Base-by-base conservation (phyloP, 805 yeast genomes). In the Metschnikowia koreensis region DNA sequence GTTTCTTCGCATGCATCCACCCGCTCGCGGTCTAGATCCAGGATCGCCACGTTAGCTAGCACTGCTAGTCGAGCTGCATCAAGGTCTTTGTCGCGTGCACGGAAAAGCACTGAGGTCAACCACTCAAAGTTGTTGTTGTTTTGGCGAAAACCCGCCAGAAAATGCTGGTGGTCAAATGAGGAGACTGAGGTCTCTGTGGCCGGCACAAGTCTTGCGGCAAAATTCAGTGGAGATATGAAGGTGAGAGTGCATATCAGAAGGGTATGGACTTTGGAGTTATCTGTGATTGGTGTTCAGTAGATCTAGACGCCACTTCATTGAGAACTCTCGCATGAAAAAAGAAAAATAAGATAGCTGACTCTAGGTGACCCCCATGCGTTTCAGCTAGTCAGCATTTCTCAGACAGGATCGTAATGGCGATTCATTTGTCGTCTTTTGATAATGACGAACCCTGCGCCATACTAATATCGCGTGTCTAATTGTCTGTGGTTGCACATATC, bases 91-190 rank as follows among this genome's bases (percentile, higher is more conserved):
- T 81, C 86, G 6, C 73, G 81, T 53, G 75, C 82, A 11, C 62
- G 55, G 58, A 70, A 58, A 61, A 68, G 52, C 65, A 70, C 54
- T 57, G 82, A 76, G 64, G 68, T 59, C 26, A 73, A 66, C 58
- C 74, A 71, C 43, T 70, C 74, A 5, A 94, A 94, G 67, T 77
- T 94, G 47, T 75, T 94, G 37, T 72, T 94, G 47, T 94, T 94
- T 65, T 94, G 99, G 98, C 81, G 96, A 56, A 94, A 94, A 66
- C 99, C 99, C 0, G 99, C 99, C 1, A 81, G 98, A 64, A 94
- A 94, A 66, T 94, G 99, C 72, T 94, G 99, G 99, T 94, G 99
- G 99, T 79, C 89, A 7, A 82, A 83, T 65, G 81, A 82, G 41
- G 74, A 69, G 29, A 68, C 81, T 17, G 83, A 81, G 7, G 66